phyloP scores from a whole-genome alignment of 129 eudicot genomes.

The Logfia minima region DNA sequence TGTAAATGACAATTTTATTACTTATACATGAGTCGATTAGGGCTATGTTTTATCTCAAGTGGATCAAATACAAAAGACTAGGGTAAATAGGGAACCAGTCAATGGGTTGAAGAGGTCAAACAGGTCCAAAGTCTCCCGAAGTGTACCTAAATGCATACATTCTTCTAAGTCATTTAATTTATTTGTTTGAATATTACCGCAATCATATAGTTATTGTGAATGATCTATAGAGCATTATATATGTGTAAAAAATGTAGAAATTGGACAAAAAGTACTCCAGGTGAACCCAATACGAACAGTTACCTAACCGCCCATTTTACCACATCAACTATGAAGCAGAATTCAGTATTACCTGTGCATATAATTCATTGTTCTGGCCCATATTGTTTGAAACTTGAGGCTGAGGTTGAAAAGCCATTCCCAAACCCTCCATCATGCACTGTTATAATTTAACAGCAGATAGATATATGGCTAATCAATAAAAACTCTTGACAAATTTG shows the following conservation, averaged over 20 bases:
- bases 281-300: neutral
- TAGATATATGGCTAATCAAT: neutral
- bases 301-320: neutral
- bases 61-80: neutral
- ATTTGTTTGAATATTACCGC: neutral
- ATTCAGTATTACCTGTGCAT: constrained; percentile 52
- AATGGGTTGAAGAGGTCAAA: neutral
- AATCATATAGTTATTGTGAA: neutral
- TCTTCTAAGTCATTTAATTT: neutral
- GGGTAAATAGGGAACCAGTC: neutral
- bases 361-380: constrained; percentile 56
- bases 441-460: constrained; percentile 21
- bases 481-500: neutral
- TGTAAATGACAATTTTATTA: neutral
- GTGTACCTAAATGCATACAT: neutral
- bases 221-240: neutral
- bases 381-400: constrained; percentile 56
- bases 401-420: constrained; percentile 54
- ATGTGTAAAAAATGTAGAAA: neutral
- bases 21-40: neutral
- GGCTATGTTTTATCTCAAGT: neutral
- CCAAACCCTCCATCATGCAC: constrained; percentile 79
- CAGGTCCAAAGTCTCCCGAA: neutral
- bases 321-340: neutral
- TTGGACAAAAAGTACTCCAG: neutral